Base-by-base conservation (phyloP, 495 filamentous ascomycete species). In the Penicillium tannophilum region DNA sequence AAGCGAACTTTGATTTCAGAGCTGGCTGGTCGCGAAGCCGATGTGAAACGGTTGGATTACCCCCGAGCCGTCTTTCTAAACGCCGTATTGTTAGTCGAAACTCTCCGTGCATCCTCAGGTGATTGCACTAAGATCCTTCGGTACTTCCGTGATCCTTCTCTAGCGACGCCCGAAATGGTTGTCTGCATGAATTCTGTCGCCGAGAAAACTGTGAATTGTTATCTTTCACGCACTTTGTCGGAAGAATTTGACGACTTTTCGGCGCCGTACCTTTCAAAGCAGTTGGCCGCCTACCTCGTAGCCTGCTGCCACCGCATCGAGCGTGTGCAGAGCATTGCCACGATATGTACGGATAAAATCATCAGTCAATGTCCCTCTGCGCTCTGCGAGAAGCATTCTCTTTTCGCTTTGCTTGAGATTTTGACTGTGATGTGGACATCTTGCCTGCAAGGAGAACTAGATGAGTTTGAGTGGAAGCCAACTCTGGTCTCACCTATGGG, bases 401-500 rank as follows among this genome's bases (percentile, higher is more conserved):
- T 98, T 0, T 98, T 97, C 76, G 90, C 93, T 6, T 80, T 98
- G 33, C 79, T 98, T 7, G 94, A 98, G 68, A 84, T 98, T 4
- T 74, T 98, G 41, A 90, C 90, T 2, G 82, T 97, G 36, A 90
- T 98, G 88, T 98, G 93, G 93, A 82, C 82, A 24, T 93, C 93
- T 66, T 98, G 95, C 66, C 79, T 98, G 7, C 92, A 98, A 68
- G 88, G 88, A 11, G 95, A 98, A 68, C 90, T 92, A 14, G 94
- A 98, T 59, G 87, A 96, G 63, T 98, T 96, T 66, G 88, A 90
- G 52, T 93, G 90, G 73, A 86, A 87, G 59, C 87, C 92, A 10
- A 86, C 82, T 11, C 92, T 94, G 68, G 83, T 81, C 14, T 97
- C 93, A 10, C 70, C 80, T 6, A 81, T 86, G 61, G 91, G 87